phyloP scores from a whole-genome alignment of 2,329 filamentous ascomycete genomes.

The Aspergillus awamori region DNA sequence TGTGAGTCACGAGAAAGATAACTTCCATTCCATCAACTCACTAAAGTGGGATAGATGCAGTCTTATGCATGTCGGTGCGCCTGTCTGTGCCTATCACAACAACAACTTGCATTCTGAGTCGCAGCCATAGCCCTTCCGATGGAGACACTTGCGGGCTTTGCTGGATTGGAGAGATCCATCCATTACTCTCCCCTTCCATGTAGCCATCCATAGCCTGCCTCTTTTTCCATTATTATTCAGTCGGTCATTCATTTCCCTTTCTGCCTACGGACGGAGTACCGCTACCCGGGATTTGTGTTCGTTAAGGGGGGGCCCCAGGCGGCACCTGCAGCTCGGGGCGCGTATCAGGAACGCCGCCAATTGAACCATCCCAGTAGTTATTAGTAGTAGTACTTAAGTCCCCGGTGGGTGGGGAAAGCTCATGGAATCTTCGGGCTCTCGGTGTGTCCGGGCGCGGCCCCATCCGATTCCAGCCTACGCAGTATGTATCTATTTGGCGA shows the following conservation, averaged over 20 bases:
- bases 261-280: background rate
- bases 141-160: too few relatives aligned
- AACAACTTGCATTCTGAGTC: background rate
- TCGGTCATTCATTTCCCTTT: background rate
- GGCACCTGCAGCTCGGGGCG: constrained; percentile 16
- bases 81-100: background rate
- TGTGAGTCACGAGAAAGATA: background rate
- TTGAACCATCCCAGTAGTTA: constrained; percentile 8
- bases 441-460: background rate
- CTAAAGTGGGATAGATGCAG: background rate
- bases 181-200: background rate
- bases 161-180: background rate
- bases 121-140: background rate
- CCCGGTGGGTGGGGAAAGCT: constrained; percentile 5
- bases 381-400: too few relatives aligned
- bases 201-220: too few relatives aligned
- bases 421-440: constrained; percentile 13
- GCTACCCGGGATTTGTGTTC: background rate
- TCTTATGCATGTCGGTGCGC: background rate
- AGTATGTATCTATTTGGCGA: background rate
- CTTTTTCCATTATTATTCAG: background rate
- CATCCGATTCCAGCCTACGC: background rate
- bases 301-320: background rate
- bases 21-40: background rate
- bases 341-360: constrained; percentile 20